Evolutionary conservation across 139 green algal genomes (phyloP).

Genomic region (Closterium sp.): DNA sequence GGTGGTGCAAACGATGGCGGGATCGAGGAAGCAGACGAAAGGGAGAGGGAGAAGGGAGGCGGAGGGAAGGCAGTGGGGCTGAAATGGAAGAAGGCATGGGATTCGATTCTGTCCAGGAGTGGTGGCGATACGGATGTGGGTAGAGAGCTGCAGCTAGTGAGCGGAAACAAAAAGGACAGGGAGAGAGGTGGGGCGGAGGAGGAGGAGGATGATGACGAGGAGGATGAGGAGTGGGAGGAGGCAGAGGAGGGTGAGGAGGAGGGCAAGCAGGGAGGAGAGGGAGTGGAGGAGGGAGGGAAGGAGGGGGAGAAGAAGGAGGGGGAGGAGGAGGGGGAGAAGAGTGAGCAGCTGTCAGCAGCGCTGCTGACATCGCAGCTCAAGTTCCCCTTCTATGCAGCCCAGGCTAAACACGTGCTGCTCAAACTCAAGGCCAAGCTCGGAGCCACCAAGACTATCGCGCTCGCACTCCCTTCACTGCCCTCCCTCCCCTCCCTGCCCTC

Average conservation of each 20-base stretch:
- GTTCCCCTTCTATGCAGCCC: conserved; percentile 41
- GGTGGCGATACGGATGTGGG: background rate
- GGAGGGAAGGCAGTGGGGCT: background rate
- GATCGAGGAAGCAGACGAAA: background rate
- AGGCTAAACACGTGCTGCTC: conserved; percentile 34
- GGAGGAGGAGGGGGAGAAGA: background rate
- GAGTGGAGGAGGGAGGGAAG: background rate
- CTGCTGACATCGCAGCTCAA: conserved; percentile 52
- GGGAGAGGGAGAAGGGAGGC: background rate
- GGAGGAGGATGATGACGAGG: background rate
- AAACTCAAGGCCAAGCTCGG: conserved; percentile 35
- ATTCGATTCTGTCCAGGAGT: background rate
- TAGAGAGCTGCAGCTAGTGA: background rate
- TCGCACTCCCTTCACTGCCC: background rate
- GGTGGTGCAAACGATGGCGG: background rate
- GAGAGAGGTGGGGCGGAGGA: background rate
- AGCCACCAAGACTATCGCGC: background rate
- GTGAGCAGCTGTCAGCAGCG: conserved; percentile 19
- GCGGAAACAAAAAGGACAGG: too few relatives aligned
- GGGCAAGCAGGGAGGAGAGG: background rate
- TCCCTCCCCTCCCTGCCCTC: background rate
- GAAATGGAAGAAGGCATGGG: conserved; percentile 1
- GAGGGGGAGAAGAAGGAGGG: background rate
- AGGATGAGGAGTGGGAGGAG: background rate
- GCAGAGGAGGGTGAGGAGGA: background rate